Conservation (phyloP, 2,329 filamentous ascomycete species). For the Huntiella bhutanensis region DNA sequence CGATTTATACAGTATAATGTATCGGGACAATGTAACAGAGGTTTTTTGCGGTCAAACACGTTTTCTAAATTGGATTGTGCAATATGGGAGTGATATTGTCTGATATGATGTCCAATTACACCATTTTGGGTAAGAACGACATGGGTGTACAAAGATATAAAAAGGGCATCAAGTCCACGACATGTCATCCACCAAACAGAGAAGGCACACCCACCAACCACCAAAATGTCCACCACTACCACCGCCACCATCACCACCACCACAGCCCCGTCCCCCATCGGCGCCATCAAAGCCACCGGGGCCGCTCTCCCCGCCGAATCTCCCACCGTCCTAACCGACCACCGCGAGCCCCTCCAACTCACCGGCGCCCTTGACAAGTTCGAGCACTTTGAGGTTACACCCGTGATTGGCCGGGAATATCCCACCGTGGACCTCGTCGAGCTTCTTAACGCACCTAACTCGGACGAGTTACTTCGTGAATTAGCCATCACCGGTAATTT, state of each 20-base stretch:
- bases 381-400: constrained; percentile 39
- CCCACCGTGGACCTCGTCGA: constrained; percentile 40
- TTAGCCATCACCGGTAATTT: constrained; percentile 44
- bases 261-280: neutral
- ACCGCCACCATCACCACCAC: neutral
- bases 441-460: constrained; percentile 38
- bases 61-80: too few species aligned
- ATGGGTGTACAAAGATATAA: too few species aligned
- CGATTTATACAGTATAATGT: too few species aligned
- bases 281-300: neutral
- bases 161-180: too few species aligned
- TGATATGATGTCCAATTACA: too few species aligned
- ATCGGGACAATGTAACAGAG: too few species aligned
- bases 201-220: neutral
- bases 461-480: constrained; percentile 44
- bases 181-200: too few species aligned
- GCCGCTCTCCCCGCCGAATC: neutral
- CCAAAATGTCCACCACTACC: neutral
- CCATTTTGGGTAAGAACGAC: too few species aligned
- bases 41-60: too few species aligned
- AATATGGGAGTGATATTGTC: too few species aligned
- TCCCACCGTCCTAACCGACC: neutral
- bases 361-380: constrained; percentile 32
- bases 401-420: constrained; percentile 43
- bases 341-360: constrained; percentile 24